phyloP scores from a whole-genome alignment of 108 stramenopile species.

The Aurantiochytrium sp. region DNA sequence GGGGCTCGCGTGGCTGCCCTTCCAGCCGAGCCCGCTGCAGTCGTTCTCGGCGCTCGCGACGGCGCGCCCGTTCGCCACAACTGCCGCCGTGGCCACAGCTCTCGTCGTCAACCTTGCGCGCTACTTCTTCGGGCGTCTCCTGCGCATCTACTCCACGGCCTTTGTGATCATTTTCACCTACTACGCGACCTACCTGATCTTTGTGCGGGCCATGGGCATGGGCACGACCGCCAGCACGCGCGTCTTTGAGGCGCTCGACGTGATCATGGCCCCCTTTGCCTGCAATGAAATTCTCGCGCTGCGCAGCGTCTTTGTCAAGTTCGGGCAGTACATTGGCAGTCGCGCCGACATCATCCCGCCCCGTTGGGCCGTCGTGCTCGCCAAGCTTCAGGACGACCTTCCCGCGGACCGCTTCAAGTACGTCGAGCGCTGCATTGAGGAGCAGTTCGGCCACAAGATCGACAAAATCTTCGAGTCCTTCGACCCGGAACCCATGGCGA shows the following conservation, averaged over 20 bases:
- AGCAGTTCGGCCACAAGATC: slow-evolving; percentile 55
- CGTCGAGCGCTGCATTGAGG: slow-evolving; percentile 59
- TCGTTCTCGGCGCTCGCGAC: too few species aligned
- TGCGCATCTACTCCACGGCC: slow-evolving; percentile 6
- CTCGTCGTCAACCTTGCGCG: background rate
- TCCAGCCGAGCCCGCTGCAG: too few species aligned
- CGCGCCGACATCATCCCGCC: slow-evolving; percentile 56
- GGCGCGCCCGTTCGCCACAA: background rate
- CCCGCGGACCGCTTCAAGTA: slow-evolving; percentile 69
- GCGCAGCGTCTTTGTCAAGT: slow-evolving; percentile 83
- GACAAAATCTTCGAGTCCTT: slow-evolving; percentile 69
- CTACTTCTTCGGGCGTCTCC: background rate
- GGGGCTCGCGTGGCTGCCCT: too few species aligned
- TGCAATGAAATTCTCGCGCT: slow-evolving; percentile 65
- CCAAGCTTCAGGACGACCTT: slow-evolving; percentile 71
- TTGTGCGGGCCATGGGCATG: background rate
- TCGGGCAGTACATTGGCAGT: slow-evolving; percentile 77
- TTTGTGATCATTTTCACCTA: background rate
- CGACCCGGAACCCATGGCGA: slow-evolving; percentile 76
- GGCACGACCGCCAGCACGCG: background rate
- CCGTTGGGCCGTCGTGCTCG: slow-evolving; percentile 65
- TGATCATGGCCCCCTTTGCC: slow-evolving; percentile 40
- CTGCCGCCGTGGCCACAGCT: background rate
- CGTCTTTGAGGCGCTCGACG: background rate
- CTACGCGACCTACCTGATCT: background rate